Evolutionary conservation across 2,329 filamentous ascomycete species (phyloP).

Genomic region (Aspergillus persii): DNA sequence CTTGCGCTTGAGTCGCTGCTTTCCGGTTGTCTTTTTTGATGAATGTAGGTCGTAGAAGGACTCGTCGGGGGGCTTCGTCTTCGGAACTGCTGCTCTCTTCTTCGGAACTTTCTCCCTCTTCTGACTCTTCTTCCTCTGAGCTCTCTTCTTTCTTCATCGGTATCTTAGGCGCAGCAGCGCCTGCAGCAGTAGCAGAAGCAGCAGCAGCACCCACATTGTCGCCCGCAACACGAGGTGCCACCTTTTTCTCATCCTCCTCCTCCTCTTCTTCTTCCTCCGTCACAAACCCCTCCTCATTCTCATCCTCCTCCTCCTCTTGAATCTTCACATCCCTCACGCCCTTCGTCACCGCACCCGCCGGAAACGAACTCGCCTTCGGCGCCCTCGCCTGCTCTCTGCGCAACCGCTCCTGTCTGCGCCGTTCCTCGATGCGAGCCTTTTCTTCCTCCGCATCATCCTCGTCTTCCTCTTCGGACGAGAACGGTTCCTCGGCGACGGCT

Average conservation of each 20-base stretch:
- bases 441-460: constrained; percentile 62
- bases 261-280: constrained; percentile 53
- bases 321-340: constrained; percentile 33
- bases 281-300: constrained; percentile 59
- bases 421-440: constrained; percentile 22
- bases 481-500: constrained; percentile 50
- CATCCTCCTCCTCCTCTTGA: constrained; percentile 38
- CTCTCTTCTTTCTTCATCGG: constrained; percentile 32
- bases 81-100: constrained; percentile 55
- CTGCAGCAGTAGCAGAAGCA: constrained; percentile 8
- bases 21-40: constrained; percentile 63
- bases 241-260: constrained; percentile 29
- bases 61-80: constrained; percentile 56
- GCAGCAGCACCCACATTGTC: constrained; percentile 14
- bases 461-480: constrained; percentile 52
- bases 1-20: constrained; percentile 26
- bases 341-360: constrained; percentile 32
- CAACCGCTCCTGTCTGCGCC: constrained; percentile 34
- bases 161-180: background rate
- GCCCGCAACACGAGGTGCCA: constrained; percentile 14
- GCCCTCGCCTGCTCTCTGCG: constrained; percentile 47
- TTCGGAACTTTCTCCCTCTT: constrained; percentile 51
- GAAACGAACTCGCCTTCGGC: constrained; percentile 44
- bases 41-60: constrained; percentile 64
- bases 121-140: constrained; percentile 47